Evolutionary conservation across 2,329 filamentous ascomycete species (phyloP), one percentile per base, ranked within the genome.

Genomic region (Penicillium freii): DNA sequence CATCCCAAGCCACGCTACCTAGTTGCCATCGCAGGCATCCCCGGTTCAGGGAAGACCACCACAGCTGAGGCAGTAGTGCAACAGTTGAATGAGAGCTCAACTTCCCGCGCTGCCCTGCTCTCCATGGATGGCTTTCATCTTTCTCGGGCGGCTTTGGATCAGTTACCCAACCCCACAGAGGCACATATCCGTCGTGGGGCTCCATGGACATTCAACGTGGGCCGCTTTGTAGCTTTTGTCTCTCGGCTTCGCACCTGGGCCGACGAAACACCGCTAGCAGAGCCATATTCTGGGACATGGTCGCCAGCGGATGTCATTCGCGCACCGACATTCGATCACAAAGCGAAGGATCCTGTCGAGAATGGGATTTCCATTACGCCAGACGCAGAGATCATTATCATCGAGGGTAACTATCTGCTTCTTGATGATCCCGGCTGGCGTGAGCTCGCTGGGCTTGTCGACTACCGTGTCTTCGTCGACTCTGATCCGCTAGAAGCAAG

Each of bases 381-480:
- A 0, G 64, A 68, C 38, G 44, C 60, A 0, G 62, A 58, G 0
- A 63, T 69, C 33, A 58, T 67, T 23, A 58, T 66, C 17, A 31
- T 66, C 10, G 62, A 67, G 39, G 62, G 63, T 4, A 66, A 67
- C 29, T 66, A 66, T 42, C 55, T 69, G 9, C 63, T 73, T 4
- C 64, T 72, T 10, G 55, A 69, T 31, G 62, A 69, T 40, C 64
- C 66, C 0, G 60, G 54, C 2, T 78, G 73, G 76, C 59, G 61
- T 6, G 66, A 71, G 25, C 69, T 79, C 23, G 62, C 68, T 2
- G 38, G 42, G 0, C 27, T 76, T 5, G 73, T 77, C 3, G 77
- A 80, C 53, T 74, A 77, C n/a, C 69, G 70, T 2, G 75, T 77
- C 61, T 74, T 79, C 21, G 72, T 81, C 0, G 66, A 75, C 31